phyloP scores from a whole-genome alignment of 164 flowering plant genomes.

The Macadamia tetraphylla region DNA sequence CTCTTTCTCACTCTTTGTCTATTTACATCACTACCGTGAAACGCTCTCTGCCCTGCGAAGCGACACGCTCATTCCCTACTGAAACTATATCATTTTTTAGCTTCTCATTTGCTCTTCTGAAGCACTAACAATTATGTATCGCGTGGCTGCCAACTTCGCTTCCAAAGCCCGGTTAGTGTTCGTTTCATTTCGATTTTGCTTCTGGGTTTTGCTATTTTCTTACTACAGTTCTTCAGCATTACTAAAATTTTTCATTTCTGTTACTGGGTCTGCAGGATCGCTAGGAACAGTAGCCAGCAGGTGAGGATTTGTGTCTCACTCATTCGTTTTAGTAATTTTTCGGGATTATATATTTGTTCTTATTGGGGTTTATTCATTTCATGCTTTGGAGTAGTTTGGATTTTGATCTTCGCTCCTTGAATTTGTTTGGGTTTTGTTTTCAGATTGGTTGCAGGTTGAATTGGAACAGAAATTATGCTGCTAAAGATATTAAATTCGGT shows the following conservation, averaged over 20 bases:
- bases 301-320: slow-evolving; percentile 1
- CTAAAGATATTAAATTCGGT: slow-evolving; percentile 87
- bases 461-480: slow-evolving; percentile 91
- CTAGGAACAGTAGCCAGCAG: slow-evolving; percentile 20
- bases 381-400: not conserved
- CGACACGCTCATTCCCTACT: too few relatives aligned
- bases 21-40: not conserved
- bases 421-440: slow-evolving; percentile 1
- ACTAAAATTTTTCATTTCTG: not conserved
- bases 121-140: slow-evolving; percentile 18
- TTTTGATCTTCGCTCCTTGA: not conserved
- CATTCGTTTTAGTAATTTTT: not conserved
- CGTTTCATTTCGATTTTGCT: not conserved
- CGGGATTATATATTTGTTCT: not conserved
- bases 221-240: not conserved
- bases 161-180: slow-evolving; percentile 24
- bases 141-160: slow-evolving; percentile 25
- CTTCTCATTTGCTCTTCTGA: not conserved
- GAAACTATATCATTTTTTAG: too few relatives aligned
- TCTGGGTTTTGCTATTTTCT: not conserved
- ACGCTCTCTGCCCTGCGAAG: too few relatives aligned
- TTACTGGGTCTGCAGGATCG: slow-evolving; percentile 16
- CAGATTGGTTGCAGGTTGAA: slow-evolving; percentile 67
- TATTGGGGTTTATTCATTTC: not conserved
- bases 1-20: not conserved